Evolutionary conservation across 441 rosid species (phyloP).

Genomic region (Lepidium campestre): DNA sequence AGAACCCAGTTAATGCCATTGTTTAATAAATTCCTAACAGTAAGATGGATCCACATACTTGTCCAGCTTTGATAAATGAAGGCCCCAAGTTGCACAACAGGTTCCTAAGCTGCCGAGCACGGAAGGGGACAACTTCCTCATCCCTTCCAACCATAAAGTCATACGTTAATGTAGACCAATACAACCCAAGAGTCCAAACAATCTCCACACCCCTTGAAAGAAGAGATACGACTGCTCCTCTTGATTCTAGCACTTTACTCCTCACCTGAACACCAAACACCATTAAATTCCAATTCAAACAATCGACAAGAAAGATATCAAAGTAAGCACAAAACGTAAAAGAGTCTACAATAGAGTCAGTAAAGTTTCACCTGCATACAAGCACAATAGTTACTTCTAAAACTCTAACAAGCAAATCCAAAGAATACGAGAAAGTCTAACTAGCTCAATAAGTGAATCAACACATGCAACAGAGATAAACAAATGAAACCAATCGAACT

Average conservation of each 20-base stretch:
- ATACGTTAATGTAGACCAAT: slow-evolving; percentile 75
- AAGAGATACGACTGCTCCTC: slow-evolving; percentile 59
- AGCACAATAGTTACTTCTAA: not conserved
- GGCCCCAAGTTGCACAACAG: slow-evolving; percentile 90
- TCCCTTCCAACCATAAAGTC: slow-evolving; percentile 88
- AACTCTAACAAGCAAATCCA: not conserved
- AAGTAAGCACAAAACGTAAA: not conserved
- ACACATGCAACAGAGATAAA: not conserved
- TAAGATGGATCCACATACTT: slow-evolving; percentile 40
- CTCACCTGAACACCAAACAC: slow-evolving; percentile 50
- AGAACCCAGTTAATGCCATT: not conserved
- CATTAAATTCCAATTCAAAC: slow-evolving; percentile 4
- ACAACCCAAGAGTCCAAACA: slow-evolving; percentile 83
- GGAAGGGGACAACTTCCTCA: slow-evolving; percentile 76
- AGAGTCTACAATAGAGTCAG: not conserved
- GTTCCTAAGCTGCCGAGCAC: slow-evolving; percentile 91
- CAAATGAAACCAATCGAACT: not conserved
- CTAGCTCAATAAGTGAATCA: not conserved
- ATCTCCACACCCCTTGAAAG: slow-evolving; percentile 74
- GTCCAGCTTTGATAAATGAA: slow-evolving; percentile 93
- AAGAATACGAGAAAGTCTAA: not conserved
- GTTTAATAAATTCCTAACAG: not conserved
- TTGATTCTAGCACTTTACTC: slow-evolving; percentile 74
- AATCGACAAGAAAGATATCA: not conserved
- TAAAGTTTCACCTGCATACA: not conserved